Evolutionary conservation across 2,329 filamentous ascomycete genomes (phyloP), one percentile per base, ranked within the genome.

Genomic region (Colletotrichum tabaci): DNA sequence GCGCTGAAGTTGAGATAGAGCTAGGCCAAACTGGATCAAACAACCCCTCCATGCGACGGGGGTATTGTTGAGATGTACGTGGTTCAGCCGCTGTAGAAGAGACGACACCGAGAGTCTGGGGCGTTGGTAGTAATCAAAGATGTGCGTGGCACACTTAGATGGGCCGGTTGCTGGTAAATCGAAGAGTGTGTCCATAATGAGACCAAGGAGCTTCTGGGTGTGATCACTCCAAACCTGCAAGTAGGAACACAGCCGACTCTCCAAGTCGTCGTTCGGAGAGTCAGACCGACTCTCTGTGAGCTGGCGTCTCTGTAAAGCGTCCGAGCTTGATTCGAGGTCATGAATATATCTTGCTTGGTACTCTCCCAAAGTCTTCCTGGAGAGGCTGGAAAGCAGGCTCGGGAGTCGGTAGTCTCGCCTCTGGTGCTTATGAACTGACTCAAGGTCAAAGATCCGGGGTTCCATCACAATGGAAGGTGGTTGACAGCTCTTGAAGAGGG

Each of bases 1-100:
- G 18, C 83, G 80, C 63, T 89, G 85, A 0, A 85, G 57, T 3
- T 78, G 75, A 0, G 82, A 79, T 0, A 88, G 65, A 0, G 83
- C 77, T 3, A 84, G 58, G 0, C 79, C 87, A 56, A 85, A 88
- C 0, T 75, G 64, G 0, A 83, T 68, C 1, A 88, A 74, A 3
- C 74, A 77, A 1, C 70, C 42, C 49, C 75, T 82, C 84, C 83
- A 88, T 15, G 30, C 65, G 0, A 13, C 2, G 0, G 79, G 71
- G 0, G 85, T 75, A 4, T 15, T 35, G 2, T 55, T n/a, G 80
- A 80, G 82, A 3, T 74, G 61, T 0, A 71, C 50, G 1, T 70
- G 65, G 8, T 56, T 56, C 1, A 70, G 23, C 9, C 67, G 53
- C 16, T 49, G 46, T 5, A 69, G 38, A 10, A 66, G 15, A 9